Base-by-base conservation (phyloP, 495 filamentous ascomycete species). In the Lophiostoma macrostomum region DNA sequence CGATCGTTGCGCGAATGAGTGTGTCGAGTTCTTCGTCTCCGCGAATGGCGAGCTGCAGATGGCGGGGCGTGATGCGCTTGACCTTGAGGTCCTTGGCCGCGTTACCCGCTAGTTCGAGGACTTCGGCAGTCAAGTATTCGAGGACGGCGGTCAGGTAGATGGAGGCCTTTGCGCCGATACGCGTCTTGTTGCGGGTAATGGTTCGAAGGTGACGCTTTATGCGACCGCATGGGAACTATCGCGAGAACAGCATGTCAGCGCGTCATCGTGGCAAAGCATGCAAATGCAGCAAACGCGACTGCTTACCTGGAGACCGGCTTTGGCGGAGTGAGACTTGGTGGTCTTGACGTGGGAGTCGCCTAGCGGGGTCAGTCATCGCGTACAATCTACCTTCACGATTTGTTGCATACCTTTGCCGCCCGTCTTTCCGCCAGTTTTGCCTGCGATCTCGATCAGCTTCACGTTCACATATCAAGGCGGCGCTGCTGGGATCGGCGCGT, bases 161-260 rank as follows among this genome's bases (percentile, higher is more conserved):
- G 48, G 93, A 90, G 51, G 93, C 93, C 78, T 98, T 98, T 62
- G 93, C 93, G 64, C 93, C 94, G 60, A 98, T 94, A 75, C 93
- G 91, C 90, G 96, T 97, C 80, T 97, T 97, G 74, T 95, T 94
- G 65, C 96, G 93, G 20, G 93, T 97, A 74, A 95, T 96, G 73
- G 93, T 93, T 81, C 96, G 96, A 67, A 98, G 77, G 78, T 96
- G 96, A 76, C 93, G 91, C 84, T 98, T 98, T 67, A 98, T 91
- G 85, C 93, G 94, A 74, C 93, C 93, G 69, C 93, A 98, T 32
- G 93, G 93, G 75, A 98, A 98, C 94, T 98, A 53, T 25, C 23
- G 29, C 22, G 18, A 28, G 37, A 37, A 34, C 19, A 42, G 30
- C 5, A 36, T 13, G 48, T 58, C 37, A 50, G 50, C 50, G 42